phyloP scores from a whole-genome alignment of 73 alveolate genomes.

The Symbiodinium pilosum region DNA sequence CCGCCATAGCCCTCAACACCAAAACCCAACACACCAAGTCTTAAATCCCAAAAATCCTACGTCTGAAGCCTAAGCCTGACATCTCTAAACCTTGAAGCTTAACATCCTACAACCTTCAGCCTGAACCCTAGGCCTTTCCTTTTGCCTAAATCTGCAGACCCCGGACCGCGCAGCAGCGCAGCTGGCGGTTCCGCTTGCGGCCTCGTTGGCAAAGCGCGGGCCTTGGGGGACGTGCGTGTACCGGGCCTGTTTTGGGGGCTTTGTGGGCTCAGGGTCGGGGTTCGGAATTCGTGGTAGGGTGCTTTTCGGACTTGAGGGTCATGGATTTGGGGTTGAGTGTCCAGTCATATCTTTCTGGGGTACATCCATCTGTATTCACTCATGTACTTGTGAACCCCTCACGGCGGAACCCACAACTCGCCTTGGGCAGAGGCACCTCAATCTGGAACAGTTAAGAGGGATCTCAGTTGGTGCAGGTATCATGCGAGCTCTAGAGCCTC shows the following conservation, averaged over 20 bases:
- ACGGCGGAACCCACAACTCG: too few species aligned
- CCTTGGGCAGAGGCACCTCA: too few species aligned
- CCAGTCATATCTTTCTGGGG: too few species aligned
- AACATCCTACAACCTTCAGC: too few species aligned
- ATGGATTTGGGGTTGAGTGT: neutral
- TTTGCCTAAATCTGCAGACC: neutral
- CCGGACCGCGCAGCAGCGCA: conserved; percentile 74
- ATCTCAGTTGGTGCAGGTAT: too few species aligned
- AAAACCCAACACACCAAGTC: neutral
- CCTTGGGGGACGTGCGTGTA: neutral
- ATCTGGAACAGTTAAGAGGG: too few species aligned
- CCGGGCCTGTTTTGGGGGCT: neutral
- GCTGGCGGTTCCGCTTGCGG: conserved; percentile 37
- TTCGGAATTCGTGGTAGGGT: neutral
- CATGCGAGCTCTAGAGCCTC: too few species aligned
- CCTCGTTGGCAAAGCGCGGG: conserved; percentile 68
- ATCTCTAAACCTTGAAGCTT: neutral
- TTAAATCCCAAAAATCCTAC: neutral
- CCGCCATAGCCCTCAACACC: neutral
- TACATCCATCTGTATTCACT: too few species aligned
- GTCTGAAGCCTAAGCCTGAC: neutral
- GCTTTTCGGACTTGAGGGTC: neutral
- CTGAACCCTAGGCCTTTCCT: too few species aligned
- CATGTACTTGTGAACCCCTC: too few species aligned
- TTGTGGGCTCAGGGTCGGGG: neutral